Evolutionary conservation across 2,329 filamentous ascomycete genomes (phyloP).

Genomic region (Xylaria sp.): DNA sequence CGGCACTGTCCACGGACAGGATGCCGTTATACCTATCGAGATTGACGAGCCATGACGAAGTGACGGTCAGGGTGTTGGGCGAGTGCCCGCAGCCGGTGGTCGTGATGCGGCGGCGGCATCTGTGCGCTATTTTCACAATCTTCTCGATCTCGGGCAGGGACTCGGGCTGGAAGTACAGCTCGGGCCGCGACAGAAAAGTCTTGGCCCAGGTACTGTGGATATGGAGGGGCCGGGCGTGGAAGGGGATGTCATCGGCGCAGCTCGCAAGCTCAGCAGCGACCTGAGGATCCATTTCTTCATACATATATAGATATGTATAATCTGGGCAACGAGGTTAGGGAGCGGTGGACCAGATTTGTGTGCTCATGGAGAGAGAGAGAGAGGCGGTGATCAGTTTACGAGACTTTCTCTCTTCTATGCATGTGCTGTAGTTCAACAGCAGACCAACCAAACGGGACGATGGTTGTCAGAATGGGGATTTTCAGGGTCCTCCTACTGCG

Average conservation of each 20-base stretch:
- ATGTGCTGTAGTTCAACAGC: too few relatives aligned
- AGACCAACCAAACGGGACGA: too few relatives aligned
- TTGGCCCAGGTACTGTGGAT: conserved; percentile 92
- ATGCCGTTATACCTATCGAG: conserved; percentile 81
- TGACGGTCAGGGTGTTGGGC: conserved; percentile 88
- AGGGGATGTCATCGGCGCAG: conserved; percentile 58
- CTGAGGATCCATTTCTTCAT: conserved; percentile 35
- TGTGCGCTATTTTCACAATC: conserved; percentile 76
- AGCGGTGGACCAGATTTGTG: background rate
- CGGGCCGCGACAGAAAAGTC: conserved; percentile 86
- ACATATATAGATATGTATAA: background rate
- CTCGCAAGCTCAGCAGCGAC: conserved; percentile 30
- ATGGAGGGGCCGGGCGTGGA: conserved; percentile 73
- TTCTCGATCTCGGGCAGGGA: conserved; percentile 82
- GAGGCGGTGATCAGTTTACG: too few relatives aligned
- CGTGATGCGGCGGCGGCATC: conserved; percentile 78
- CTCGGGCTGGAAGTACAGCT: conserved; percentile 87
- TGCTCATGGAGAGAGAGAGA: background rate
- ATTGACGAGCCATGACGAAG: conserved; percentile 92
- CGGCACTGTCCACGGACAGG: conserved; percentile 67
- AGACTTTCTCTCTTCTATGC: too few relatives aligned
- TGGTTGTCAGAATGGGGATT: conserved; percentile 8
- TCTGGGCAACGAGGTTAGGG: background rate
- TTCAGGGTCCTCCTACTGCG: conserved; percentile 14
- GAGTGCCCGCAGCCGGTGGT: conserved; percentile 92